Base-by-base conservation (phyloP, 306 rosid genomes). In the Acacia crassicarpa region DNA sequence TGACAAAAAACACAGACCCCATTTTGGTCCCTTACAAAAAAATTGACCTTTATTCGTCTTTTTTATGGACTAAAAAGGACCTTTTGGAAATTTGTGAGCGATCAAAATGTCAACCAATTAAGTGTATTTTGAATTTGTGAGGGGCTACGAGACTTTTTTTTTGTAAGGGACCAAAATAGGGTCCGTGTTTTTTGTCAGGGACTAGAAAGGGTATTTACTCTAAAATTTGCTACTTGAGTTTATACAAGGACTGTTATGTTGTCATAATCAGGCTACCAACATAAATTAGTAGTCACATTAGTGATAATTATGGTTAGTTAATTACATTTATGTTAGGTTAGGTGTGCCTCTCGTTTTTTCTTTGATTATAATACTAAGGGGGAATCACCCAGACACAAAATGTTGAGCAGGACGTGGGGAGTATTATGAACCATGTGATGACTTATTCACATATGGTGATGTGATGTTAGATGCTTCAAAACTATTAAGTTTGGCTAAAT, bases 271-370 rank as follows among this genome's bases (percentile, higher is more conserved):
- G 75, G 33, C 56, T 41, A 56, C 72, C 33, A 16, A 67, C 59
- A 58, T 17, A 70, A 67, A 19, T 72, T 63, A 81, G 6, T 53
- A 17, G 68, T 65, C 33, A 62, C 41, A 41, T n/a, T 33, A 12
- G 13, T 54, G 78, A 72, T 54, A 58, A 22, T 33, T 78, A 43
- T 14, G 48, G 68, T 63, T 65, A 71, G 10, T 70, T 61, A 53
- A 56, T 67, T 73, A 74, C 62, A 59, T 72, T 56, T 78, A 32
- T 27, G 51, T 45, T 9, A 67, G 25, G 75, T 51, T 82, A 78
- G 88, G 86, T 78, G 67, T 58, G 35, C 19, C 54, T 67, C 23
- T 23, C 22, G 75, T 58, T 70, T 30, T 38, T 68, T 45, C 67
- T 43, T 46, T 59, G 44, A 77, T 54, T 78, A 75, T 67, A 81